A percentile compares a stretch with the other conserved stretches of the same genome.
phyloP scores from a whole-genome alignment of 1,139 yeast species.

The Saccharomyces hybrid region DNA sequence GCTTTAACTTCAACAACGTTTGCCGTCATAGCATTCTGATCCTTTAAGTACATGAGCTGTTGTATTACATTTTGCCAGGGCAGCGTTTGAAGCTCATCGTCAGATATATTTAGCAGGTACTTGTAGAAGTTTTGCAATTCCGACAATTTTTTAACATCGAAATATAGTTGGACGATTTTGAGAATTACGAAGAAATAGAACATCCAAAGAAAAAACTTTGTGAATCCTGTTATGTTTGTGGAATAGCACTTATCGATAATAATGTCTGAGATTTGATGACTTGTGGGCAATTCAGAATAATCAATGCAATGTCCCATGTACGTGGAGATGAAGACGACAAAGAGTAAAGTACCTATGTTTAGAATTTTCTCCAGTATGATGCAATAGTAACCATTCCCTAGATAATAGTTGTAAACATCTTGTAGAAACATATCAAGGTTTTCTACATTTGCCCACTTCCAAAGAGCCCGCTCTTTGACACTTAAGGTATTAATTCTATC shows the following conservation, averaged over 20 bases:
- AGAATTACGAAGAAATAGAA: conserved; percentile 52
- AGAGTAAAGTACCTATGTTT: conserved; percentile 65
- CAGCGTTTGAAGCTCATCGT: conserved; percentile 83
- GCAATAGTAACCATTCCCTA: conserved; percentile 78
- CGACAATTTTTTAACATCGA: conserved; percentile 32
- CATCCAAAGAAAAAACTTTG: conserved; percentile 56
- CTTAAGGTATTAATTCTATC: conserved; percentile 32
- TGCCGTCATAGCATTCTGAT: conserved; percentile 60
- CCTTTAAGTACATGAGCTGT: conserved; percentile 63
- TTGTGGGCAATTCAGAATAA: conserved; percentile 41
- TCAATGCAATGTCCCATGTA: conserved; percentile 79
- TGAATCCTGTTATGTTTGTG: conserved; percentile 37
- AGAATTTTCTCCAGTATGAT: conserved; percentile 57
- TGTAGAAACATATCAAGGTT: conserved; percentile 79
- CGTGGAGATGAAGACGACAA: conserved; percentile 70
- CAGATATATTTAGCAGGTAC: conserved; percentile 60
- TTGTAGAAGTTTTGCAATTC: conserved; percentile 35
- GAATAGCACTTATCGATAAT: conserved; percentile 56
- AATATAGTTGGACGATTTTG: conserved; percentile 54
- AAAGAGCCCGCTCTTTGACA: conserved; percentile 75
- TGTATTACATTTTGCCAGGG: conserved; percentile 90
- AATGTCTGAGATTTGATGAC: conserved; percentile 40
- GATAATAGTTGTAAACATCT: conserved; percentile 76
- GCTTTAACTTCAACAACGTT: conserved; percentile 55
- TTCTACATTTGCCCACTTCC: conserved; percentile 95